Percentiles rank a stretch among this genome's conserved stretches.
phyloP scores from a whole-genome alignment of 257 asterid species.

The Orobanche coerulescens region DNA sequence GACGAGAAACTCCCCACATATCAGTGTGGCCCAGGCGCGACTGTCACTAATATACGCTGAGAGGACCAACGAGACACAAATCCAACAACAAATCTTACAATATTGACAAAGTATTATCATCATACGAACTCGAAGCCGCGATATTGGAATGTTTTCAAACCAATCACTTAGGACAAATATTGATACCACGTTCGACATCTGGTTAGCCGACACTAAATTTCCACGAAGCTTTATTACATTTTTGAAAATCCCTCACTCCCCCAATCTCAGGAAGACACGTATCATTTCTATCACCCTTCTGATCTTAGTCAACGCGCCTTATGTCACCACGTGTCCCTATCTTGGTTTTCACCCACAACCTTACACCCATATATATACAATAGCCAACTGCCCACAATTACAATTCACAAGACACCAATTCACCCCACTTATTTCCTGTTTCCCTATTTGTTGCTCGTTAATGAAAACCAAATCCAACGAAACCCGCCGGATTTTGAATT shows the following conservation, averaged over 20 bases:
- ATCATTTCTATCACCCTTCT: not conserved
- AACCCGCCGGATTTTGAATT: slow-evolving; percentile 71
- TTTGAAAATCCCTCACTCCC: slow-evolving; percentile 1
- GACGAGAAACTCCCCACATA: no score
- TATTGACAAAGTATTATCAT: no score
- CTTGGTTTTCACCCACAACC: not conserved
- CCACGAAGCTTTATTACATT: slow-evolving; percentile 23
- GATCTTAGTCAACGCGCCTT: slow-evolving; percentile 15
- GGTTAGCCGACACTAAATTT: slow-evolving; percentile 2
- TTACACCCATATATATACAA: slow-evolving; percentile 12
- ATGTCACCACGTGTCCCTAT: slow-evolving; percentile 32
- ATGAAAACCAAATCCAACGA: slow-evolving; percentile 45
- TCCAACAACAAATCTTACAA: no score
- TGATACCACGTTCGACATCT: slow-evolving; percentile 14
- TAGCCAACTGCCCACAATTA: not conserved
- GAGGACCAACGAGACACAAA: no score
- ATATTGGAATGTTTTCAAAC: no score
- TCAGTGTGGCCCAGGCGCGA: no score
- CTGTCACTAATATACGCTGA: no score
- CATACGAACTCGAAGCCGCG: no score
- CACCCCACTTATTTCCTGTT: not conserved
- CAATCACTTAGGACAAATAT: no score
- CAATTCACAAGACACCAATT: not conserved
- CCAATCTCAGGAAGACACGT: slow-evolving; percentile 17
- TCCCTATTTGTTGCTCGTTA: slow-evolving; percentile 8